phyloP scores from a whole-genome alignment of 352 stramenopile species.

The Hyaloperonospora arabidopsidis region DNA sequence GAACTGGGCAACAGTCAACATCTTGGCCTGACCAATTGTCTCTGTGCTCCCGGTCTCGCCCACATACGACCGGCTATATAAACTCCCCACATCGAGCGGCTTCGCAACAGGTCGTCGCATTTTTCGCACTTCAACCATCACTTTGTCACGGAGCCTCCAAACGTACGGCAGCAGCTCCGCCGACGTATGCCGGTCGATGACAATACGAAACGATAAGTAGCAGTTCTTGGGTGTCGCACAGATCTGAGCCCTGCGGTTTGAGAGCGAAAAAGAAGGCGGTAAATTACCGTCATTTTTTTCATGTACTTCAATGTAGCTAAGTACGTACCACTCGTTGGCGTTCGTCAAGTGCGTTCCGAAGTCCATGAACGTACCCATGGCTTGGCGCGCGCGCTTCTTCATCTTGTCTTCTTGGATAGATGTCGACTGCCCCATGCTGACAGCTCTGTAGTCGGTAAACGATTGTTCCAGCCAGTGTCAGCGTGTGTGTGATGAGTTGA shows the following conservation, averaged over 20 bases:
- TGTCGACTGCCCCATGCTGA: slow-evolving; percentile 56
- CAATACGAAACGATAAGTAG: slow-evolving; percentile 62
- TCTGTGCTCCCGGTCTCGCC: slow-evolving; percentile 16
- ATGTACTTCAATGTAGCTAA: background rate
- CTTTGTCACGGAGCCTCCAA: slow-evolving; percentile 61
- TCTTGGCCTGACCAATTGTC: slow-evolving; percentile 59
- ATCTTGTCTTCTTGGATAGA: slow-evolving; percentile 67
- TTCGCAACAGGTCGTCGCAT: slow-evolving; percentile 43
- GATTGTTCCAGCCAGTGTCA: no score
- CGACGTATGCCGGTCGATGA: slow-evolving; percentile 56
- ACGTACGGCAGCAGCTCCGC: slow-evolving; percentile 62
- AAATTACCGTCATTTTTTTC: background rate
- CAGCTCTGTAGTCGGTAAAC: background rate
- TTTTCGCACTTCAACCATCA: slow-evolving; percentile 67
- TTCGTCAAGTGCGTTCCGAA: slow-evolving; percentile 64
- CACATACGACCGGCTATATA: slow-evolving; percentile 13
- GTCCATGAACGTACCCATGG: slow-evolving; percentile 65
- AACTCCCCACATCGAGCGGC: slow-evolving; percentile 19
- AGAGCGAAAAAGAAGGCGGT: slow-evolving; percentile 3
- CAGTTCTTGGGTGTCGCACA: slow-evolving; percentile 72
- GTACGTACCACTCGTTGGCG: slow-evolving; percentile 63
- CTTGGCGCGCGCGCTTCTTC: slow-evolving; percentile 58
- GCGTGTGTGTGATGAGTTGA: no score
- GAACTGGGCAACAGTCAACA: slow-evolving; percentile 61
- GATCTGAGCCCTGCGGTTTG: slow-evolving; percentile 39